Evolutionary conservation across 768 basidiomycete genomes (phyloP), one percentile per base, ranked within the genome.

Genomic region (Hericium alpestre): DNA sequence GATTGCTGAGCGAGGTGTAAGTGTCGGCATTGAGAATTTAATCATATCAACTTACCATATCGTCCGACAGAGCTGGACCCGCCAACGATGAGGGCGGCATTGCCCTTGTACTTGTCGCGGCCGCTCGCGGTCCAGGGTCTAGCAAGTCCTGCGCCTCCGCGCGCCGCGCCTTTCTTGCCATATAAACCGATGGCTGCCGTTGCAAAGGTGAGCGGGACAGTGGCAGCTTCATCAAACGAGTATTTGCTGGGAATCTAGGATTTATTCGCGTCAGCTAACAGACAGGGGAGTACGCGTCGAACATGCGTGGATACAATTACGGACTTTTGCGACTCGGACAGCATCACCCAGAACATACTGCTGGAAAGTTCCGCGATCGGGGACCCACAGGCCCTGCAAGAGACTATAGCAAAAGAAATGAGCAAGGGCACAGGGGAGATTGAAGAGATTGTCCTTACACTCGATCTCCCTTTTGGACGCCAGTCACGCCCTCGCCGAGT

Each of bases 181-280:
- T 78, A 82, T 22, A 83, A 59, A 2, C 78, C 81, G n/a, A 74
- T 67, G 32, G 75, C 76, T 12, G 79, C 77, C 22, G 77, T 76
- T 6, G 73, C 71, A n/a, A 81, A 60, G 1, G 71, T 79, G 2
- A 78, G 66, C 4, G 81, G 78, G 16, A 83, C 64, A 2, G 79
- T 75, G 0, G 76, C 60, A 2, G 75, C 80, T 55, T 78, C 69
- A 13, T 79, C 80, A 58, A 76, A 79, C 1, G 76, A 72, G 48
- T 79, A 41, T 46, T 69, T 72, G 6, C 69, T 64, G 0, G 81
- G 80, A 43, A 82, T 75, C 76, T 79, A 52, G 3, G 4, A 20
- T 6, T 7, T 15, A 32, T 32, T 32, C 32, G 32, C 32, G 32
- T 32, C 32, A 32, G 32, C 9, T 32, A 18, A 32, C 10, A 20